A percentile compares a stretch with the other conserved stretches of the same genome.
These are phyloP conservation scores for Pythium dissimile DNA, from an alignment of 352 stramenopile genomes.

Conservation along the genomic window DNA sequence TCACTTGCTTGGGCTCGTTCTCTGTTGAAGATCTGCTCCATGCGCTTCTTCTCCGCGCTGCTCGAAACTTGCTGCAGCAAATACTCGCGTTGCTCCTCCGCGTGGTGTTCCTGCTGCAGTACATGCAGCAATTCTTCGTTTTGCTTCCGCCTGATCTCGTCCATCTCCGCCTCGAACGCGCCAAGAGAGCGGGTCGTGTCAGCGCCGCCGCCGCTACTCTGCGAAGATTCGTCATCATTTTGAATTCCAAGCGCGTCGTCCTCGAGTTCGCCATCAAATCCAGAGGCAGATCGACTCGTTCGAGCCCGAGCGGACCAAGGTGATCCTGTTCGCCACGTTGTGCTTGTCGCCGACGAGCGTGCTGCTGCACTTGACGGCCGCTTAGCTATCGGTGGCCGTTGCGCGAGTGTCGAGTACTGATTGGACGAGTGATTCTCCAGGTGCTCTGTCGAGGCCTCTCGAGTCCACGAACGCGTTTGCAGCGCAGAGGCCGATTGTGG, in stretches of 20 bases:
- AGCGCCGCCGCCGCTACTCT: slow-evolving; percentile 1
- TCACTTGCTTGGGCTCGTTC: slow-evolving; percentile 73
- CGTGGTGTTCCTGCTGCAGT: slow-evolving; percentile 75
- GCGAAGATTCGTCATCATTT: slow-evolving; percentile 14
- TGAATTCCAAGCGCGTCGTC: slow-evolving; percentile 22
- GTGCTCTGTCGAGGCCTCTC: slow-evolving; percentile 8
- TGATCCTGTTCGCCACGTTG: slow-evolving; percentile 8
- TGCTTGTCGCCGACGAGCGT: slow-evolving; percentile 13
- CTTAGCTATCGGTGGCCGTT: slow-evolving; percentile 12
- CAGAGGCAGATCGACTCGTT: slow-evolving; percentile 14
- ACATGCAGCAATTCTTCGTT: slow-evolving; percentile 71
- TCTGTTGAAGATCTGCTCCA: slow-evolving; percentile 69
- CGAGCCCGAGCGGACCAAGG: slow-evolving; percentile 9
- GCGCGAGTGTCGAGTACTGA: neutral
- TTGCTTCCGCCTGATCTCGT: slow-evolving; percentile 52
- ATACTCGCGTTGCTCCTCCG: slow-evolving; percentile 76
- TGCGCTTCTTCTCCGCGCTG: slow-evolving; percentile 36
- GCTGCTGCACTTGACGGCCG: slow-evolving; percentile 35
- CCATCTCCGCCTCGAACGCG: slow-evolving; percentile 31
- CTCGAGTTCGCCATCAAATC: slow-evolving; percentile 14
- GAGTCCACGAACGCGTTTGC: slow-evolving; percentile 34
- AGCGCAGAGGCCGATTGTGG: slow-evolving; percentile 38
- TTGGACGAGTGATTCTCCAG: neutral
- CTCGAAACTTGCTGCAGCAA: slow-evolving; percentile 40
- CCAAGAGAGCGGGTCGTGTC: slow-evolving; percentile 6